Conservation (phyloP, 2,329 filamentous ascomycete genomes). For the Colletotrichum theobromicola region DNA sequence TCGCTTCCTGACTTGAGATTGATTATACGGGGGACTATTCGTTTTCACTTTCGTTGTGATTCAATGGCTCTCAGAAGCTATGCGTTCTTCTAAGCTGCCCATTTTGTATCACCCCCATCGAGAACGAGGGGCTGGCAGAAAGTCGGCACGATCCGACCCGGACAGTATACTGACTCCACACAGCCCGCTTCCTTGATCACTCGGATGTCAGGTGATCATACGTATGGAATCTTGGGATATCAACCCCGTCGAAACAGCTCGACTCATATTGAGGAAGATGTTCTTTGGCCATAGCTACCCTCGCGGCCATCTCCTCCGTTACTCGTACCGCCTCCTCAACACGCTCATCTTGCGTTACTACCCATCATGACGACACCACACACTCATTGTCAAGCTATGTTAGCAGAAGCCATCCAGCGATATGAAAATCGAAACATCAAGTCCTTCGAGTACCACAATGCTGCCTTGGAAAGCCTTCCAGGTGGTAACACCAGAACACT, state of each 20-base stretch:
- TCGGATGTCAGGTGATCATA: not conserved
- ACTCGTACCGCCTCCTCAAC: not conserved
- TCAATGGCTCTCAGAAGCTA: not conserved
- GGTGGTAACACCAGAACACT: not conserved
- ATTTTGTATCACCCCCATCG: not conserved
- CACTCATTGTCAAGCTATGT: not conserved
- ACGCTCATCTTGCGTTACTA: not conserved
- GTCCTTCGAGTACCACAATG: not conserved
- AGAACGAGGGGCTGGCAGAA: not conserved
- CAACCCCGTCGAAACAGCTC: not conserved
- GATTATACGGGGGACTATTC: accelerated
- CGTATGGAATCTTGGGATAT: not conserved
- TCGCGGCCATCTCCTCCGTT: not conserved
- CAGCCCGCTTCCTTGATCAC: not conserved
- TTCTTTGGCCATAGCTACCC: not conserved
- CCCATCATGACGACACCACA: not conserved
- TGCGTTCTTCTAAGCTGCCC: not conserved
- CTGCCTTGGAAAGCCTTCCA: not conserved
- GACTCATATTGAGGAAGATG: not conserved
- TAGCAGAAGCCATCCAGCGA: not conserved
- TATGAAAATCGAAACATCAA: not conserved
- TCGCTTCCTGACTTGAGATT: not conserved
- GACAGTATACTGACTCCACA: not conserved
- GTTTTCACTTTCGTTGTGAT: not conserved
- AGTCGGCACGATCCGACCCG: not conserved